Conservation (phyloP, 1,284 basidiomycete species). For the Entoloma clypeatum region DNA sequence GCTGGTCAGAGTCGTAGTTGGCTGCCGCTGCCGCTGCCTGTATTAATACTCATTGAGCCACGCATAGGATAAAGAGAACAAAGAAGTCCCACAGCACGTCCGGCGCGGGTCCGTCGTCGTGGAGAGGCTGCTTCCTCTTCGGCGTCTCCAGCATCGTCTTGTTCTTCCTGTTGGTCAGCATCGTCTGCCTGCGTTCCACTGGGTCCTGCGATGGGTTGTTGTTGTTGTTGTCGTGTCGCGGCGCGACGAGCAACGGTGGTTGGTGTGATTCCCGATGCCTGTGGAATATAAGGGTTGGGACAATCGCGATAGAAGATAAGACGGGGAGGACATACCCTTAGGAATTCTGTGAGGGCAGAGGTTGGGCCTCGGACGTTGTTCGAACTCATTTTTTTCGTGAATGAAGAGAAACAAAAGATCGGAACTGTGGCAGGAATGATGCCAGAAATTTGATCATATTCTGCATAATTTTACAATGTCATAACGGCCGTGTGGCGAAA, state of each 20-base stretch:
- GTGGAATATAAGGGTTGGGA: constrained; percentile 1
- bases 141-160: constrained; percentile 12
- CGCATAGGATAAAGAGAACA: constrained; percentile 2
- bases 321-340: constrained; percentile 55
- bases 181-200: constrained; percentile 34
- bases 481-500: constrained; percentile 78
- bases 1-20: constrained; percentile 69
- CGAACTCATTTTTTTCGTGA: constrained; percentile 23
- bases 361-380: constrained; percentile 86
- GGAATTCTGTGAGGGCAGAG: constrained; percentile 89
- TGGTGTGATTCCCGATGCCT: constrained; percentile 80
- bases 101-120: constrained; percentile 20
- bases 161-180: constrained; percentile 29
- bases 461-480: no score
- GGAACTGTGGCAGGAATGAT: background rate
- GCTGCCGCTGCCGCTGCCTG: constrained; percentile 40
- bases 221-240: constrained; percentile 36
- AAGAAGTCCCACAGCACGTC: constrained; percentile 6
- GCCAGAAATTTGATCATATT: no score
- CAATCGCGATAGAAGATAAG: background rate
- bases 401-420: background rate
- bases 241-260: constrained; percentile 61
- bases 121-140: constrained; percentile 10
- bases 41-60: constrained; percentile 4
- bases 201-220: constrained; percentile 45